Conservation (phyloP, 2,329 filamentous ascomycete species). For the Colletotrichum camelliae region DNA sequence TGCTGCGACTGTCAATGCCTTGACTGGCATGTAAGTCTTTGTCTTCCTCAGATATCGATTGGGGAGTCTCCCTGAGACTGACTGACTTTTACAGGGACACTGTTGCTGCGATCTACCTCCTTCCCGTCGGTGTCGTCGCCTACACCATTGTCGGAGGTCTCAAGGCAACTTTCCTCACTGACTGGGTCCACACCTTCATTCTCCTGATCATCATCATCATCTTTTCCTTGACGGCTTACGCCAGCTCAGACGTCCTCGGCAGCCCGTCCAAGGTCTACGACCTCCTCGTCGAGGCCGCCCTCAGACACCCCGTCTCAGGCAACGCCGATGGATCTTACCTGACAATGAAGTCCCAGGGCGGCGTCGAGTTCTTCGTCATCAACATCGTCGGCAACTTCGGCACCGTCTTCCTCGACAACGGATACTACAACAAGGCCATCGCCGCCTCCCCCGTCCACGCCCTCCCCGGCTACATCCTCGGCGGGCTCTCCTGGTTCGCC, state of each 20-base stretch:
- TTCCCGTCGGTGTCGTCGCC: constrained; percentile 78
- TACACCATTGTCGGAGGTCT: constrained; percentile 75
- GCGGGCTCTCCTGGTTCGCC: constrained; percentile 80
- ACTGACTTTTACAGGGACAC: constrained; percentile 5
- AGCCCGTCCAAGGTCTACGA: constrained; percentile 73
- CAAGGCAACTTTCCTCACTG: constrained; percentile 79
- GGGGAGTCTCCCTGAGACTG: background rate
- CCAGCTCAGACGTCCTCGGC: constrained; percentile 58
- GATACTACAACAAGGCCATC: constrained; percentile 87
- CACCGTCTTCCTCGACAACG: constrained; percentile 79
- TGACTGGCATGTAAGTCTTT: constrained; percentile 37
- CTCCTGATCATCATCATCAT: constrained; percentile 79
- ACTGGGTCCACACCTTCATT: constrained; percentile 79
- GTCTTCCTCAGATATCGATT: rapidly evolving
- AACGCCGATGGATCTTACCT: constrained; percentile 79
- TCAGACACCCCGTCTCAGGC: constrained; percentile 72
- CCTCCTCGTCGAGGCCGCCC: constrained; percentile 67
- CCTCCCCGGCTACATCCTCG: constrained; percentile 80
- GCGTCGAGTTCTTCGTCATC: constrained; percentile 75
- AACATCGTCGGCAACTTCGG: constrained; percentile 78
- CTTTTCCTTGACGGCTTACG: constrained; percentile 76
- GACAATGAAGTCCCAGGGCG: constrained; percentile 78
- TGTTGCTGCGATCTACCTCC: constrained; percentile 81
- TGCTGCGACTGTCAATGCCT: constrained; percentile 65
- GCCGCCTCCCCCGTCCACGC: constrained; percentile 79